Base-by-base conservation (phyloP, 2,329 filamentous ascomycete genomes). In the Blumeria hordei region DNA sequence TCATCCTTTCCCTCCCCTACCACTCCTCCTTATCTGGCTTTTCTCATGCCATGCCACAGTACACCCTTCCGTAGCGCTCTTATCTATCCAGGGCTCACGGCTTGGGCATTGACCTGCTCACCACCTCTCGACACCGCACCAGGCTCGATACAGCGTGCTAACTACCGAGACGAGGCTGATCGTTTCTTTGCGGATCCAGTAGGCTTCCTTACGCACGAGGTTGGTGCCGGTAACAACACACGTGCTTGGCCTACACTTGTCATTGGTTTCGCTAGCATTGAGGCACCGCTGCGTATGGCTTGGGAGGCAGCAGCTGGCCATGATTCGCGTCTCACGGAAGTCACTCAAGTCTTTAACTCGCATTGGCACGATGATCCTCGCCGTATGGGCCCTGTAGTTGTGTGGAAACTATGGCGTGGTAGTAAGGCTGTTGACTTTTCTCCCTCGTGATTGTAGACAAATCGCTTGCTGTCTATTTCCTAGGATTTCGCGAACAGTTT, bases 41-140 rank as follows among this genome's bases (percentile, higher is more conserved):
- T 96, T 69, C 74, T 98, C 28, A 94, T 88, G 75, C 92, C 92
- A 9, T 98, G 92, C 69, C 92, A 98, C 71, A 85, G 84, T 60
- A 96, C 90, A 0, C 90, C 92, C 2, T 96, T 92, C 90, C 83
- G 88, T 62, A 88, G 83, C 14, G 85, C 93, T 64, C 75, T 96
- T 41, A 73, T 93, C 58, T 77, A 92, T 64, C 77, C 85, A 0
- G 70, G 72, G 34, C 78, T 95, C 54, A 70, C 77, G 56, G 88
- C 87, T 3, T 88, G 88, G 72, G 90, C 88, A 0, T 71, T 96
- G 14, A 83, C 84, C 6, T 98, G 92, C 67, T 88, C 95, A 61
- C 92, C 92, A 1, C 92, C 92, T 0, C 69, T 98, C 11, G 70
- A 81, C 62, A 77, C 77, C 0, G 65, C 65, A 1, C 73, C 88